phyloP scores from a whole-genome alignment of 345 rosid genomes.

The Aethionema arabicum region DNA sequence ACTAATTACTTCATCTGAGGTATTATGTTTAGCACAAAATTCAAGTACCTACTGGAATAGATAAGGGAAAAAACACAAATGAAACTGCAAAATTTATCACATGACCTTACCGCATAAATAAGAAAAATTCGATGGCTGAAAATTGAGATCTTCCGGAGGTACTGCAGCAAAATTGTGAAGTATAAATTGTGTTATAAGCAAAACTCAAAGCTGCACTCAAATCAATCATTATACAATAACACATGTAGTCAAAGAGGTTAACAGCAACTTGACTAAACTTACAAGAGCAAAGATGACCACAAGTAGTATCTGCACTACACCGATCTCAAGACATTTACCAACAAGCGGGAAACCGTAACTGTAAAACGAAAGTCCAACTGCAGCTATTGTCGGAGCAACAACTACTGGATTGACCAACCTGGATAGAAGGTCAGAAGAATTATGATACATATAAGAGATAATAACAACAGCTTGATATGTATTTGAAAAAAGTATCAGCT shows the following conservation, averaged over 20 bases:
- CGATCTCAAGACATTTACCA: constrained; percentile 91
- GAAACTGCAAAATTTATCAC: background rate
- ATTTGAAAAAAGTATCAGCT: constrained; percentile 18
- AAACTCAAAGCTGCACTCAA: constrained; percentile 1
- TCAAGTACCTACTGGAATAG: background rate
- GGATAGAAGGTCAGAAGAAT: constrained; percentile 31
- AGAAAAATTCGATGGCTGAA: constrained; percentile 91
- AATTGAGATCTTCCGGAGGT: constrained; percentile 89
- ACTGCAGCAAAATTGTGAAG: constrained; percentile 52
- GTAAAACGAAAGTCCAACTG: constrained; percentile 94
- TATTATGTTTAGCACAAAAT: background rate
- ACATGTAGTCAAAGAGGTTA: background rate
- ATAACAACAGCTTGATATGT: constrained; percentile 22
- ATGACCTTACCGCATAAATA: constrained; percentile 74
- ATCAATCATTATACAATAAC: background rate
- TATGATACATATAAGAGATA: background rate
- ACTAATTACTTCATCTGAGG: background rate
- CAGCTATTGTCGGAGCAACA: constrained; percentile 97
- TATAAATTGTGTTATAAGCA: constrained; percentile 6
- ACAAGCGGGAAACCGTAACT: constrained; percentile 91
- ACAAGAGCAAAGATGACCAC: constrained; percentile 91
- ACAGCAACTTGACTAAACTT: constrained; percentile 39
- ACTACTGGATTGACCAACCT: constrained; percentile 97
- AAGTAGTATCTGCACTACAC: constrained; percentile 74
- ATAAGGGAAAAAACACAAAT: background rate